A percentile compares a stretch with the other conserved stretches of the same genome.
Evolutionary conservation across 345 rosid genomes (phyloP).

Genomic region (Hirschfeldia incana): DNA sequence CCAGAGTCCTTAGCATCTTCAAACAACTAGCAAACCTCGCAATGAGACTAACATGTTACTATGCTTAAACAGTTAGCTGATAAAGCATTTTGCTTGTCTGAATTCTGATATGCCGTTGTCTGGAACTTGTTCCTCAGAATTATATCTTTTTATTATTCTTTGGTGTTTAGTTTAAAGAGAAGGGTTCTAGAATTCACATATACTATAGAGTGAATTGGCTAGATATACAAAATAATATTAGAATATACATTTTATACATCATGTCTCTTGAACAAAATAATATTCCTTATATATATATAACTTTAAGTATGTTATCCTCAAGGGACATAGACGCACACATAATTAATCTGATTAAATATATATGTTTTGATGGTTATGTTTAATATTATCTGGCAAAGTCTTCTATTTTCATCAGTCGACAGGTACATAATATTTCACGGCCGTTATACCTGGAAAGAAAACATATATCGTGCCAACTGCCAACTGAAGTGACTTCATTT

Average conservation of each 20-base stretch:
- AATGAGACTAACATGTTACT: background rate
- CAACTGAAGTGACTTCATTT: background rate
- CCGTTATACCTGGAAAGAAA: background rate
- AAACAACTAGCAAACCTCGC: constrained; percentile 8
- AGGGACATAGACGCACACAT: background rate
- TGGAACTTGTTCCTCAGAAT: constrained; percentile 18
- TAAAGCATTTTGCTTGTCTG: background rate
- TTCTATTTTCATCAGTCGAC: background rate
- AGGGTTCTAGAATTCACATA: constrained; percentile 8
- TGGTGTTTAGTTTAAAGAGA: constrained; percentile 14
- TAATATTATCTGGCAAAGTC: background rate
- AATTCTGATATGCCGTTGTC: constrained; percentile 6
- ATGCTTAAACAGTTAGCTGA: background rate
- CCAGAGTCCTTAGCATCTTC: background rate
- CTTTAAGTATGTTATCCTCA: background rate
- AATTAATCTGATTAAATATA: background rate
- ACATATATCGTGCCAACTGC: background rate
- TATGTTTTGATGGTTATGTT: background rate
- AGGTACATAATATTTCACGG: background rate
- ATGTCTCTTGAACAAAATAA: constrained; percentile 10
- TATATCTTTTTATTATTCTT: background rate
- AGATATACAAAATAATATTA: too few relatives aligned
- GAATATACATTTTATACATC: background rate
- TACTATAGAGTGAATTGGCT: too few relatives aligned
- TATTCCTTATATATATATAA: background rate